Percentiles rank a stretch among this genome's conserved stretches.
These are phyloP conservation scores for Cryptococcus neoformans DNA, from an alignment of 1,284 basidiomycete genomes.

Conservation along the genomic window DNA sequence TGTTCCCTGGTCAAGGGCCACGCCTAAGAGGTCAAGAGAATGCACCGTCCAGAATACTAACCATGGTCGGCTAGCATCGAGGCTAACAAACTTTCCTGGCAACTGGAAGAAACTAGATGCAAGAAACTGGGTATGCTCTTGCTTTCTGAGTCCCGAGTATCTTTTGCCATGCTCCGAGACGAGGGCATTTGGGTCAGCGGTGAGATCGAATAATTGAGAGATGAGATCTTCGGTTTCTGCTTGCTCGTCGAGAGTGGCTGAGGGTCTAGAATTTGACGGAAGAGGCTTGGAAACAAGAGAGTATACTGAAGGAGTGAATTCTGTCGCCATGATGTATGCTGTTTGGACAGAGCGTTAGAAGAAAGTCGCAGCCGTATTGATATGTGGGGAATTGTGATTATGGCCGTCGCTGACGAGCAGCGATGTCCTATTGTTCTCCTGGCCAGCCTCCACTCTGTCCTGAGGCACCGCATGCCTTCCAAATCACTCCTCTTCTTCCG, in stretches of 20 bases:
- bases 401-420: not conserved
- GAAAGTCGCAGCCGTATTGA: no score
- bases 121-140: constrained; percentile 40
- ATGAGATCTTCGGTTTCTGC: constrained; percentile 65
- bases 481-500: not conserved
- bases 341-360: no score
- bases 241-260: constrained; percentile 64
- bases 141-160: constrained; percentile 23
- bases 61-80: constrained; percentile 93
- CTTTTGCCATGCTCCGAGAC: constrained; percentile 18
- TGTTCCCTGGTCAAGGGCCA: constrained; percentile 68
- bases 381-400: not conserved
- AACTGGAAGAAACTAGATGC: constrained; percentile 49
- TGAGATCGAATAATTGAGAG: constrained; percentile 52
- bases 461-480: not conserved
- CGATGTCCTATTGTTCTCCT: constrained; percentile 1
- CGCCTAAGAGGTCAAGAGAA: constrained; percentile 70
- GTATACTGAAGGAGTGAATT: constrained; percentile 33
- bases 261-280: constrained; percentile 56
- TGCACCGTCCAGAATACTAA: constrained; percentile 88
- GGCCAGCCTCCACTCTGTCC: not conserved
- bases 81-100: constrained; percentile 67
- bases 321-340: not conserved
- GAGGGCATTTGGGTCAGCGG: constrained; percentile 4
- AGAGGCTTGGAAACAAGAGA: constrained; percentile 21